phyloP scores from a whole-genome alignment of 75 land plant species.

The Selaginella tamariscina region DNA sequence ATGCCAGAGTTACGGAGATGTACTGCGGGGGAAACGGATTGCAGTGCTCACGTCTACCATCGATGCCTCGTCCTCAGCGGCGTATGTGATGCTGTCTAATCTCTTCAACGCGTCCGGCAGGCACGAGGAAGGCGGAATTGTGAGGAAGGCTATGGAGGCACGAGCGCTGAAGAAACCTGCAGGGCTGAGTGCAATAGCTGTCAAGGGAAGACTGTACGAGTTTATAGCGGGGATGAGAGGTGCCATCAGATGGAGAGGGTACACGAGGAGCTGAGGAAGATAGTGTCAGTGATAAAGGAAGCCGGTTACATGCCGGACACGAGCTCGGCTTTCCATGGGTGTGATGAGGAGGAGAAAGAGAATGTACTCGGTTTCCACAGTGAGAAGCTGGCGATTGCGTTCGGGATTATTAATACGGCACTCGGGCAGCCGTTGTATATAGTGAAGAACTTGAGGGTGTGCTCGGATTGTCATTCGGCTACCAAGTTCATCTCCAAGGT shows the following conservation, averaged over 20 bases:
- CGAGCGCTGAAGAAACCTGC: not conserved
- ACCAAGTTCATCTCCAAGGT: not conserved
- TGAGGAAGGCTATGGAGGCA: constrained; percentile 6
- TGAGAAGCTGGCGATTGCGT: constrained; percentile 6
- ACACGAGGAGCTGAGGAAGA: not conserved
- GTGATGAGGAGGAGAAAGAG: constrained; percentile 3
- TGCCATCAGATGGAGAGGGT: not conserved
- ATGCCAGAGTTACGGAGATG: not conserved
- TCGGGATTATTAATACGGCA: not conserved
- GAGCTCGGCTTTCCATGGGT: not conserved
- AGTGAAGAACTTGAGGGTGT: constrained; percentile 1
- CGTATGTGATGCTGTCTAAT: not conserved
- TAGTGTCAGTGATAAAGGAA: constrained; percentile 4
- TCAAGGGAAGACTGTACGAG: not conserved
- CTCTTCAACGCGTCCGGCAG: not conserved
- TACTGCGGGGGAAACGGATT: not conserved
- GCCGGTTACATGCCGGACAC: constrained; percentile 7
- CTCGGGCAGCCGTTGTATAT: not conserved
- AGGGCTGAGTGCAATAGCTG: not conserved
- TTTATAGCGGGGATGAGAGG: not conserved
- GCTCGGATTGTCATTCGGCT: constrained; percentile 4
- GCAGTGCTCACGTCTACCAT: not conserved
- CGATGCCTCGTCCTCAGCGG: not conserved
- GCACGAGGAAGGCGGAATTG: not conserved
- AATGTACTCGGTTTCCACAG: not conserved